Percentiles rank a stretch among this genome's conserved stretches.
phyloP scores from a whole-genome alignment of 192 early-diverging fungal genomes.

The Linnemannia schmuckeri region DNA sequence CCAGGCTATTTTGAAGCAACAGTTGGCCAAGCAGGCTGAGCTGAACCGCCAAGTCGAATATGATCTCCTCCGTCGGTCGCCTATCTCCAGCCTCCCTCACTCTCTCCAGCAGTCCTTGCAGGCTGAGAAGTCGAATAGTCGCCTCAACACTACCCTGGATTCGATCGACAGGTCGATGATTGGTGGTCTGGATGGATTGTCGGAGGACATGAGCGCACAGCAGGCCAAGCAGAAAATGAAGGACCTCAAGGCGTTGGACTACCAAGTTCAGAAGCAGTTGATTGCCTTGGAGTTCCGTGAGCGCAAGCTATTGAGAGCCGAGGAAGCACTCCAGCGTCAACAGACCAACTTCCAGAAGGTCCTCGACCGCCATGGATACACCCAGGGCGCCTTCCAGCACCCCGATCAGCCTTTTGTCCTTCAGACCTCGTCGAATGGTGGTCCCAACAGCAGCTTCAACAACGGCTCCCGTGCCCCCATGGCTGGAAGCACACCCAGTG shows the following conservation, averaged over 20 bases:
- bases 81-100: slow-evolving; percentile 46
- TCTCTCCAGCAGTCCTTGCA: slow-evolving; percentile 51
- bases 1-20: slow-evolving; percentile 52
- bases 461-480: neutral
- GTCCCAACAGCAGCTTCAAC: slow-evolving; percentile 9
- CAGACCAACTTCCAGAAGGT: slow-evolving; percentile 56
- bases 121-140: slow-evolving; percentile 18
- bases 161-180: slow-evolving; percentile 7
- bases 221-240: slow-evolving; percentile 50
- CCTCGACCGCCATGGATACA: slow-evolving; percentile 43
- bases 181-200: neutral
- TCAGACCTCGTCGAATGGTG: neutral
- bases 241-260: slow-evolving; percentile 52
- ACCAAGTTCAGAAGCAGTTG: slow-evolving; percentile 54
- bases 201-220: slow-evolving; percentile 28
- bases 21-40: slow-evolving; percentile 45
- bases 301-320: slow-evolving; percentile 50
- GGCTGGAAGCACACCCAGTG: slow-evolving; percentile 21
- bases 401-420: slow-evolving; percentile 32
- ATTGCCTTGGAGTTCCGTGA: slow-evolving; percentile 56
- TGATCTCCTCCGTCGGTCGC: slow-evolving; percentile 49
- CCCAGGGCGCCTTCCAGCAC: slow-evolving; percentile 39
- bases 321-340: slow-evolving; percentile 46
- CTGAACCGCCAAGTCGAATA: slow-evolving; percentile 56
- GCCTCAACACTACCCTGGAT: slow-evolving; percentile 17